Evolutionary conservation across 176 grass and related monocot species (phyloP), one percentile per base, ranked within the genome.

Genomic region (Puccinellia tenuiflora): DNA sequence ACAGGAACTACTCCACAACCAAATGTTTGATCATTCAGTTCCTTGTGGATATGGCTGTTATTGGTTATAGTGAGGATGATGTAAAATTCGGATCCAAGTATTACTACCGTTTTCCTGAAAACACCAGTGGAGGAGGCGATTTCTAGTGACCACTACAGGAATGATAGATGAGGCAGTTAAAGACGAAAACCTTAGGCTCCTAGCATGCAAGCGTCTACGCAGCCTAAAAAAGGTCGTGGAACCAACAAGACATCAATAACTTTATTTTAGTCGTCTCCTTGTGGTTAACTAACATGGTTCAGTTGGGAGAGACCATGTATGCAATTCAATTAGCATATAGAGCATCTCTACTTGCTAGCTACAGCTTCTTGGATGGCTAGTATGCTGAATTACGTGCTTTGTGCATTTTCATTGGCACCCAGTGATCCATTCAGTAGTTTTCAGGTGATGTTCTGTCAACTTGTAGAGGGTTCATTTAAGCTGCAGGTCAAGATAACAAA

Each of bases 21-120:
- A 42, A 95, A 95, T 89, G 90, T 79, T 65, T 95, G 83, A 95
- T 93, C 68, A 50, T 79, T 40, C 96, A 95, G 74, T 93, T 90
- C 35, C 87, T 97, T 34, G 79, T 86, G 2, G 91, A 94, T 72
- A 93, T 93, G 3, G 79, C 90, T 54, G 77, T 91, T 75, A 80
- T 94, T 86, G 88, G 92, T 71, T 94, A 94, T 69, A 54, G 78
- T 89, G 92, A 90, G 84, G 81, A 88, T 65, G 92, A 97, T 90
- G 95, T 94, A 94, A 81, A 86, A 4, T 91, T 94, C 83, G 62
- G 75, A 83, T 82, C 60, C 40, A 80, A 52, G 12, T 53, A 79
- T 50, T 37, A 18, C 46, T 40, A n/a, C 42, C 79, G 9, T 47
- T 26, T 37, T 43, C 67, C 46, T 74, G 55, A 73, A 71, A 62